Base-by-base conservation (phyloP, 176 grass and related monocot genomes). In the Oryza glaberrima region DNA sequence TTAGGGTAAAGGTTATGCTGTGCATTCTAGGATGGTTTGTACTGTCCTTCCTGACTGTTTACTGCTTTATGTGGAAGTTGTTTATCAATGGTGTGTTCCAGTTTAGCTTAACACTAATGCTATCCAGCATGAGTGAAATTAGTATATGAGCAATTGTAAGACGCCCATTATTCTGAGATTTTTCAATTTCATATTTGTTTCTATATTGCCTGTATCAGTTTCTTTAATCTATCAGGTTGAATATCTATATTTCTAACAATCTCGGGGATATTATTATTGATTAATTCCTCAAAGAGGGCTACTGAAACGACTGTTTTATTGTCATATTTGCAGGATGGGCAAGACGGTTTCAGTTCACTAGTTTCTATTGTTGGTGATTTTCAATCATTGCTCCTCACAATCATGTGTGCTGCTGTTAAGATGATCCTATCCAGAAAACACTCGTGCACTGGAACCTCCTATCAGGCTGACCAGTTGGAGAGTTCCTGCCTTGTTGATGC, bases 401-500 rank as follows among this genome's bases (percentile, higher is more conserved):
- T 95, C 85, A 91, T 95, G 93, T 88, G 87, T 46, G 79, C 89
- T 90, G 86, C 89, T 85, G 87, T 95, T 15, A 95, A 93, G 84
- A 86, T 88, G 84, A 93, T 95, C 6, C 78, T 98, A 20, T 81
- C 85, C 5, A 94, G 85, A 93, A 98, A 93, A 82, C 78, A 80
- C 35, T 82, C 85, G 17, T 83, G 77, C 72, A 84, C 88, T 64
- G 75, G 82, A 83, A 70, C 40, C 40, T 41, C 65, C 45, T 69
- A 90, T 84, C 90, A 94, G 41, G 78, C 82, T 85, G 91, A 93
- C 63, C 89, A 93, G 51, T 79, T 93, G 69, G 91, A 98, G 74
- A 94, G 82, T 70, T 90, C 81, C 82, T 98, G 93, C 83, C 91
- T 98, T 61, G 72, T 98, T 52, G 91, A 98, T 87, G 76, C 96